phyloP scores from a whole-genome alignment of 306 rosid genomes.

The Pueraria montana region DNA sequence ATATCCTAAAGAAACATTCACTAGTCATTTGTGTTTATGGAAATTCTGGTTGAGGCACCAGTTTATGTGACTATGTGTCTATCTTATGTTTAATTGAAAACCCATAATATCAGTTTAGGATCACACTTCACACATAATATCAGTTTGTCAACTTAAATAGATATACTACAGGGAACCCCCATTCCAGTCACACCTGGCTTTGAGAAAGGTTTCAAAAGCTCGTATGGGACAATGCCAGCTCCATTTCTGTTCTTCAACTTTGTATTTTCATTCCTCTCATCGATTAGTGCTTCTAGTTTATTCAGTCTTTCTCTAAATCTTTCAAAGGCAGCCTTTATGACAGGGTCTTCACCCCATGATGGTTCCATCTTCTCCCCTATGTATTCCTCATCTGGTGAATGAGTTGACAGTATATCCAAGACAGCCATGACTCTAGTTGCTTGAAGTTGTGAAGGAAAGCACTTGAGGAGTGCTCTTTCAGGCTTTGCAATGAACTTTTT shows the following conservation, averaged over 20 bases:
- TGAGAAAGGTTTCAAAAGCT: slow-evolving; percentile 85
- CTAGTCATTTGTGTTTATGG: not conserved
- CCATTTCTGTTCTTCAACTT: slow-evolving; percentile 74
- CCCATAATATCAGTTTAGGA: not conserved
- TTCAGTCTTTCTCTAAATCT: slow-evolving; percentile 62
- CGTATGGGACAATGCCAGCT: slow-evolving; percentile 77
- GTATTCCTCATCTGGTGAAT: slow-evolving; percentile 90
- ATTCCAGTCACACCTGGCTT: slow-evolving; percentile 72
- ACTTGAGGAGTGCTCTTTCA: slow-evolving; percentile 58
- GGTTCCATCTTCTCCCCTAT: slow-evolving; percentile 70
- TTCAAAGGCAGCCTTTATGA: slow-evolving; percentile 68
- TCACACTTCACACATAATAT: not conserved
- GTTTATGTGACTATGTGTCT: not conserved
- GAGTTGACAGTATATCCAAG: slow-evolving; percentile 73
- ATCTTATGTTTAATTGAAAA: not conserved
- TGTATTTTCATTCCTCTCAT: slow-evolving; percentile 62
- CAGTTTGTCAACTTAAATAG: slow-evolving; percentile 58
- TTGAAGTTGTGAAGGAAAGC: slow-evolving; percentile 81
- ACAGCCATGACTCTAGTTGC: slow-evolving; percentile 71
- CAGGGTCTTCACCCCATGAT: slow-evolving; percentile 72
- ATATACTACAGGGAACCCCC: slow-evolving; percentile 90
- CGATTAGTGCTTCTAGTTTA: slow-evolving; percentile 62
- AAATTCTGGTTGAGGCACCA: not conserved
- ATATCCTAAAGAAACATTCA: not conserved
- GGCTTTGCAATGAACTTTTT: slow-evolving; percentile 60